A percentile compares a stretch with the other conserved stretches of the same genome.
Conservation (phyloP, 202 grass and related monocot species). For the Elaeis oleifera region DNA sequence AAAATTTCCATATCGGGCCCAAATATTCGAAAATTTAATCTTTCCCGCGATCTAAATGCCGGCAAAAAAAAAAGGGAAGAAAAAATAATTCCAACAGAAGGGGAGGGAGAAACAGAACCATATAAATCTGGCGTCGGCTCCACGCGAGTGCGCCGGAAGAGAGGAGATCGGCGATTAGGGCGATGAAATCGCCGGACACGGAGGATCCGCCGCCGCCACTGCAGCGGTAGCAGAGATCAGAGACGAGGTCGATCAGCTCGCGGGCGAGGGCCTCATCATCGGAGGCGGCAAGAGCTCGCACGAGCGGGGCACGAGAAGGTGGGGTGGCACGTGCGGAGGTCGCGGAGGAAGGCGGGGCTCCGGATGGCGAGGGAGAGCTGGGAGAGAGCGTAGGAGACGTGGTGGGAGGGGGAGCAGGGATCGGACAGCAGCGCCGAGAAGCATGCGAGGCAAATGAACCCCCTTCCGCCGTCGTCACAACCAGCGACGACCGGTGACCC, state of each 20-base stretch:
- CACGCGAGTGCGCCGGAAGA: slow-evolving; percentile 52
- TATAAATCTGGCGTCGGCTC: slow-evolving; percentile 51
- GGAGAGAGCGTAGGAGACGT: slow-evolving; percentile 48
- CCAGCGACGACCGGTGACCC: slow-evolving; percentile 58
- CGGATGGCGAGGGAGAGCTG: slow-evolving; percentile 38
- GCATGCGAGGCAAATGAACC: slow-evolving; percentile 67
- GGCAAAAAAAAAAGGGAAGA: no score
- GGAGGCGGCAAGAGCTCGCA: slow-evolving; percentile 29
- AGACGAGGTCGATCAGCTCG: slow-evolving; percentile 18
- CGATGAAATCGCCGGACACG: slow-evolving; percentile 32
- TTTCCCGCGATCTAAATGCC: no score
- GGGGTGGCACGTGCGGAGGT: not conserved
- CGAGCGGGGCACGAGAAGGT: slow-evolving; percentile 15
- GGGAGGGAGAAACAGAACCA: slow-evolving; percentile 27
- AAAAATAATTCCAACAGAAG: not conserved
- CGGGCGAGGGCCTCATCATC: slow-evolving; percentile 34
- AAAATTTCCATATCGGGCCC: no score
- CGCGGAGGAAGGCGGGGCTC: slow-evolving; percentile 6
- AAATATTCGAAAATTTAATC: no score
- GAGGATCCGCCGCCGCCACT: not conserved
- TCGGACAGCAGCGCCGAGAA: slow-evolving; percentile 49
- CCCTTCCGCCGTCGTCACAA: slow-evolving; percentile 42
- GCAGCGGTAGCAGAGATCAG: not conserved
- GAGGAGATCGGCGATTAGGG: slow-evolving; percentile 48
- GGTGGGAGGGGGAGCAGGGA: slow-evolving; percentile 48